Base-by-base conservation (phyloP, 352 stramenopile species). In the Pythium volutum region DNA sequence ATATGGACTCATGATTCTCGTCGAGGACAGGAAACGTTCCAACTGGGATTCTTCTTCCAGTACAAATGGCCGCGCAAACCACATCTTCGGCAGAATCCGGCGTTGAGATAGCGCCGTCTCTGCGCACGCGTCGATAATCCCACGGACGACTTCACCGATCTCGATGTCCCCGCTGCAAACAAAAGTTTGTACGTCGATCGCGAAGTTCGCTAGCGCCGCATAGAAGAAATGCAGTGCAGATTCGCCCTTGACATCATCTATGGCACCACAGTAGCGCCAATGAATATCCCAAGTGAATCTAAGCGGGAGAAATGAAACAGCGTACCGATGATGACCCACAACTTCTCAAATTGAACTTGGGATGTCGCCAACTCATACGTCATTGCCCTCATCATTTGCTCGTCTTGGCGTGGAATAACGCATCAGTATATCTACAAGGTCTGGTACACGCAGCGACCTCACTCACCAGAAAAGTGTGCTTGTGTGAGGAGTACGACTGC, bases 21-120 rank as follows among this genome's bases (percentile, higher is more conserved):
- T 92, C 14, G 83, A 91, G 12, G 79, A 79, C 18, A 92, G 56
- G 64, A 92, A 89, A 8, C 75, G 72, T 59, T 92, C 83, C 23
- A 84, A 71, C 64, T 90, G 83, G 0, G 83, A 92, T 58, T 89
- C 81, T 55, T 91, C 81, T 55, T 91, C 81, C 25, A 91, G 51
- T 33, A 92, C 64, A 25, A 88, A 92, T 25, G 80, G 81, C 9
- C 83, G 71, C 42, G 87, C 76, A 43, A 84, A 92, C 83, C 83
- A 92, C 64, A 92, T 71, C 23, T 72, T 79, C 20, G 83, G 83
- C 6, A 92, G 56, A 11, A 77, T 71, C 16, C 73, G 72, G 36
- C 79, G 59, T 0, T 66, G 39, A 2, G 68, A 70, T 12, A 89
- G 25, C 10, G 81, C 81, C 23, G 45, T 49, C 31, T 87, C 71